Percentiles rank a stretch among this genome's conserved stretches.
phyloP scores from a whole-genome alignment of 2,329 filamentous ascomycete genomes.

The Trichothecium sympodiale region DNA sequence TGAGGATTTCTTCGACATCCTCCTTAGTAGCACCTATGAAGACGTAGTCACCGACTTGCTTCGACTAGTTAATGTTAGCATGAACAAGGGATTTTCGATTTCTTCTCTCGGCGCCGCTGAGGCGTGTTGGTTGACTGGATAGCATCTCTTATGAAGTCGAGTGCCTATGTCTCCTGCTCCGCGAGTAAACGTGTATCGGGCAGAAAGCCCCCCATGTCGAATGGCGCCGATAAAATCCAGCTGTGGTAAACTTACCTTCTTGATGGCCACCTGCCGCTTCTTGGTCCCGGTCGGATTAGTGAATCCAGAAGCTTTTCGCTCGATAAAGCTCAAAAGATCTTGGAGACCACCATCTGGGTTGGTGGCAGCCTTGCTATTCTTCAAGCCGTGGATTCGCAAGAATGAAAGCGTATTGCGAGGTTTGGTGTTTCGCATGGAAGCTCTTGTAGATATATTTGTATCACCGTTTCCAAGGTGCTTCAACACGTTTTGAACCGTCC shows the following conservation, averaged over 20 bases:
- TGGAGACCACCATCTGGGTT: slow-evolving; percentile 58
- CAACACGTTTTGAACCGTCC: slow-evolving; percentile 30
- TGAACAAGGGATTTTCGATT: slow-evolving; percentile 38
- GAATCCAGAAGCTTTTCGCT: slow-evolving; percentile 55
- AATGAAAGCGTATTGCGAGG: slow-evolving; percentile 16
- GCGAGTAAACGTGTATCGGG: background rate
- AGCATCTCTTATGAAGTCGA: slow-evolving; percentile 13
- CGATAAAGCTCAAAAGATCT: slow-evolving; percentile 55
- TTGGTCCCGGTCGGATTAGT: slow-evolving; percentile 22
- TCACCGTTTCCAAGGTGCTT: slow-evolving; percentile 28
- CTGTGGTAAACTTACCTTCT: slow-evolving; percentile 57
- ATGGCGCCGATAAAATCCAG: slow-evolving; percentile 5
- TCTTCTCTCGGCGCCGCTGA: background rate
- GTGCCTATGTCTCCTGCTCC: background rate
- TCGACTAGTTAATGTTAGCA: slow-evolving; percentile 64
- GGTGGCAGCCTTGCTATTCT: slow-evolving; percentile 54
- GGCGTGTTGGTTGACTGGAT: slow-evolving; percentile 17
- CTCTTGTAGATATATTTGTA: slow-evolving; percentile 22
- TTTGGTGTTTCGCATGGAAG: slow-evolving; percentile 12
- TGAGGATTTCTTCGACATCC: slow-evolving; percentile 52
- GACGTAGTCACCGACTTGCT: slow-evolving; percentile 56
- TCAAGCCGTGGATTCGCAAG: slow-evolving; percentile 50
- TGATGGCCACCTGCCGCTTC: slow-evolving; percentile 50
- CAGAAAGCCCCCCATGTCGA: background rate
- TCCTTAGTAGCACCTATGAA: slow-evolving; percentile 56